These are phyloP conservation scores for Pseudocercospora macadamiae DNA, from an alignment of 2,329 filamentous ascomycete species.

Conservation along the genomic window DNA sequence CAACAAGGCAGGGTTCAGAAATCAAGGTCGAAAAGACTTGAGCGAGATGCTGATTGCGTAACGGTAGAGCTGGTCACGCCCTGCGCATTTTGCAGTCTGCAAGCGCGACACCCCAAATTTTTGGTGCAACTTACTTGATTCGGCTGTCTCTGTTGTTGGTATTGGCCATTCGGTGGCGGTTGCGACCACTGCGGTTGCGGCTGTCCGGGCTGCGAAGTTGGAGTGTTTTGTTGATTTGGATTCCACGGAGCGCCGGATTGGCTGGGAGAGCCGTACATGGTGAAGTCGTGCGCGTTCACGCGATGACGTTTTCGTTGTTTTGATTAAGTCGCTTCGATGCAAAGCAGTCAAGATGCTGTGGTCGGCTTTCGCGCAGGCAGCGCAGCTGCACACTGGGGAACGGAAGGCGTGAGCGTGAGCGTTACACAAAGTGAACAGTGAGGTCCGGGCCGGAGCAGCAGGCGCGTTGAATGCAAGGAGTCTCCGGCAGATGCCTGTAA, in stretches of 20 bases:
- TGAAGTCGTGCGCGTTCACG: too few species aligned
- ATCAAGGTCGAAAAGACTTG: conserved; percentile 23
- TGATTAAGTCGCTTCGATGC: too few species aligned
- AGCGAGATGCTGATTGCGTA: conserved; percentile 27
- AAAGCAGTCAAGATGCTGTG: too few species aligned
- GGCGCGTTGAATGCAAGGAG: conserved; percentile 10
- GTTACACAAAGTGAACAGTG: not conserved
- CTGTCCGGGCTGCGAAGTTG: conserved; percentile 28
- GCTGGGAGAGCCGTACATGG: conserved; percentile 30
- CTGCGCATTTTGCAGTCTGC: conserved; percentile 30
- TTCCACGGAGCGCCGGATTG: conserved; percentile 25
- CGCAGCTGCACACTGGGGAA: not conserved
- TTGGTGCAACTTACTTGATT: conserved; percentile 36
- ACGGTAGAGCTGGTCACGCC: conserved; percentile 32
- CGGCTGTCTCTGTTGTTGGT: conserved; percentile 31
- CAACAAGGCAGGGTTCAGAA: conserved; percentile 24
- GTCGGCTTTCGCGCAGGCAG: too few species aligned
- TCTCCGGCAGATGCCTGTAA: conserved; percentile 9
- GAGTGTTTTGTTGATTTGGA: conserved; percentile 21
- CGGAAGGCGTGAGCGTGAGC: not conserved
- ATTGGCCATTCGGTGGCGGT: conserved; percentile 39
- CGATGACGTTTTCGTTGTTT: too few species aligned
- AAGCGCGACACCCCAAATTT: conserved; percentile 10
- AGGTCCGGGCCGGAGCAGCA: conserved; percentile 14
- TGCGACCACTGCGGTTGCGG: conserved; percentile 34